These are phyloP conservation scores for Guillardia theta DNA, from an alignment of 78 protist genomes.

Conservation along the genomic window DNA sequence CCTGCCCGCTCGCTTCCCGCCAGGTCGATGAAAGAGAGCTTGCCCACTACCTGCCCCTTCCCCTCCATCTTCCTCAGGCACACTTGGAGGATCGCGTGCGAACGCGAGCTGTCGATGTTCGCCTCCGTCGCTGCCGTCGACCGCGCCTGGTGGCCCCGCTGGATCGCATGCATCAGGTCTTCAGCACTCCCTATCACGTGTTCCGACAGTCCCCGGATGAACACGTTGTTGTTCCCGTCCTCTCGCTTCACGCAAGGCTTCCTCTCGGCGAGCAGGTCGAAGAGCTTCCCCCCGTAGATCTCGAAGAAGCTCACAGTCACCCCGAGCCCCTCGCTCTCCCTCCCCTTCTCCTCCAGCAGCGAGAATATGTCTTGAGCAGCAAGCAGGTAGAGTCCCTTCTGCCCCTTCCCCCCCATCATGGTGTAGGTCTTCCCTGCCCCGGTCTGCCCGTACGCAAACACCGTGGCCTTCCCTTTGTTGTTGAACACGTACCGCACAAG, in stretches of 20 bases:
- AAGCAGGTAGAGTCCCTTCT: background rate
- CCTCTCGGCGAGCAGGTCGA: slow-evolving; percentile 32
- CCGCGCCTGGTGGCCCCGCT: slow-evolving; percentile 23
- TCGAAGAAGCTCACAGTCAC: slow-evolving; percentile 25
- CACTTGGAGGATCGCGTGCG: slow-evolving; percentile 42
- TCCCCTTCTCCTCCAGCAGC: background rate
- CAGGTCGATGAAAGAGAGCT: slow-evolving; percentile 88
- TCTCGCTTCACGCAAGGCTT: background rate
- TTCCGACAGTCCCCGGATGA: background rate
- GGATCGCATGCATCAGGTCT: slow-evolving; percentile 28
- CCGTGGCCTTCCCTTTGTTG: background rate
- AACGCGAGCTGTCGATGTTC: slow-evolving; percentile 4
- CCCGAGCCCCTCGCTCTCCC: background rate
- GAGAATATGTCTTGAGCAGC: slow-evolving; percentile 35
- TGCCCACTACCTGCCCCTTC: slow-evolving; percentile 49
- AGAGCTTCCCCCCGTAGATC: slow-evolving; percentile 37
- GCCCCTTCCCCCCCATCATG: background rate
- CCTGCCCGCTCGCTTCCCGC: slow-evolving; percentile 92
- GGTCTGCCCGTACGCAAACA: slow-evolving; percentile 37
- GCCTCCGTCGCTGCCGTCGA: background rate
- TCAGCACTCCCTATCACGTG: background rate
- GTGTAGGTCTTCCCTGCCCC: slow-evolving; percentile 36
- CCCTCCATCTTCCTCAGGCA: background rate
- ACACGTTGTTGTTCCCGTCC: slow-evolving; percentile 24
- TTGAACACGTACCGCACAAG: background rate